These are phyloP conservation scores for Draba incana DNA, from an alignment of 345 rosid genomes.

Conservation along the genomic window DNA sequence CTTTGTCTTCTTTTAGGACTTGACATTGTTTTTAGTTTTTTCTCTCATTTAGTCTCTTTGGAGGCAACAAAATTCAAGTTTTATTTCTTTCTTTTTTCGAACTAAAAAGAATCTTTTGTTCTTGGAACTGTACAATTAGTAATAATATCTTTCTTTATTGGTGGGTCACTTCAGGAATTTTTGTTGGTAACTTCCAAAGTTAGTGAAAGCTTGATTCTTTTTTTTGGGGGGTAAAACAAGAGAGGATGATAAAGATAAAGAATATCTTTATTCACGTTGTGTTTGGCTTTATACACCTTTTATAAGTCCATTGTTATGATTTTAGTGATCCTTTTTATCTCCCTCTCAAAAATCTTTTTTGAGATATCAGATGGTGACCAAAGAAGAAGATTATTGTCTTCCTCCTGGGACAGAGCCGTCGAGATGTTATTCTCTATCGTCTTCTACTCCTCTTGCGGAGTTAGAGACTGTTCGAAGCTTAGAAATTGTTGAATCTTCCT, in stretches of 20 bases:
- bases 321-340: conserved; percentile 8
- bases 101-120: conserved; percentile 30
- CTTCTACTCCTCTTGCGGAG: conserved; percentile 33
- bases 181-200: conserved; percentile 19
- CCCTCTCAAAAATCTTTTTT: neutral
- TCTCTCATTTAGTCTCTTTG: conserved; percentile 28
- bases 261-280: conserved; percentile 27
- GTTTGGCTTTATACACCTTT: conserved; percentile 17
- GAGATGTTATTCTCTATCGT: conserved; percentile 25
- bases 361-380: conserved; percentile 27
- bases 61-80: conserved; percentile 18
- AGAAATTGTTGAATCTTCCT: conserved; percentile 27
- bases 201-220: conserved; percentile 31
- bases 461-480: conserved; percentile 29
- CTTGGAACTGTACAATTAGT: conserved; percentile 37
- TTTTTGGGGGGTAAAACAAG: neutral
- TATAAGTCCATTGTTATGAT: neutral
- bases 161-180: conserved; percentile 21
- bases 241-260: conserved; percentile 14
- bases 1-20: conserved; percentile 24
- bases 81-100: neutral
- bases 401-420: conserved; percentile 10
- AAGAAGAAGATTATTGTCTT: conserved; percentile 19
- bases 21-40: neutral
- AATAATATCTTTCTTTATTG: conserved; percentile 4